Conservation (phyloP, 2,329 filamentous ascomycete genomes). For the Phyllosticta capitalensis region DNA sequence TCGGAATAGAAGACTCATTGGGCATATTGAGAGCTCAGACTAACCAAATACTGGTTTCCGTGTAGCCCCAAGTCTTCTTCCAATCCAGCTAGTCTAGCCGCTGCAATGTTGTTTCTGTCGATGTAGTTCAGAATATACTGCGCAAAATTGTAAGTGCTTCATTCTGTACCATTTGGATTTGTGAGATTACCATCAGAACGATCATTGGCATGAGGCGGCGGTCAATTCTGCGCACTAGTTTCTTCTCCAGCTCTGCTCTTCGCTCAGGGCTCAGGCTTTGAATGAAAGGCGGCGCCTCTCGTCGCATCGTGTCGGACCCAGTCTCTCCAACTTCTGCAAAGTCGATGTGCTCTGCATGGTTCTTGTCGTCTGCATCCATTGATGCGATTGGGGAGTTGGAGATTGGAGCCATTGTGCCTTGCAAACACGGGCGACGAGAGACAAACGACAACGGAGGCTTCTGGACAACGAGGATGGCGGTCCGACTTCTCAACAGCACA, state of each 20-base stretch:
- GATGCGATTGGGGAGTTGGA: not conserved
- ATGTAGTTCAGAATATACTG: constrained; percentile 73
- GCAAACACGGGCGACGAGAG: not conserved
- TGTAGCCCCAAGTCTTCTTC: constrained; percentile 49
- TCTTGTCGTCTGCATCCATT: constrained; percentile 1
- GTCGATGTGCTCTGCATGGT: constrained; percentile 4
- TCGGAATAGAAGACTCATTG: not conserved
- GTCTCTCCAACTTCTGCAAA: constrained; percentile 2
- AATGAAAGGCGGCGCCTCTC: constrained; percentile 24
- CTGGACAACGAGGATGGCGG: not conserved
- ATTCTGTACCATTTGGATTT: not conserved
- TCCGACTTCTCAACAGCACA: not conserved
- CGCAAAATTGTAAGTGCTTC: not conserved
- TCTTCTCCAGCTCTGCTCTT: constrained; percentile 45
- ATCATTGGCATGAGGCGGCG: constrained; percentile 57
- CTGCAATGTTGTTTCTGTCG: constrained; percentile 59
- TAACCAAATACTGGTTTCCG: constrained; percentile 53
- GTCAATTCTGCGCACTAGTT: constrained; percentile 62
- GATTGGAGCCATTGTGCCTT: not conserved
- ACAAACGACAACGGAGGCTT: not conserved
- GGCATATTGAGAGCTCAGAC: constrained; percentile 25
- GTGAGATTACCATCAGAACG: constrained; percentile 54
- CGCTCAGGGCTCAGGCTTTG: constrained; percentile 41
- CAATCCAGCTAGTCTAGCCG: constrained; percentile 52
- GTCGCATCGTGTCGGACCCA: not conserved